Conservation (phyloP, 306 rosid species). For the Carpinus viminea region DNA sequence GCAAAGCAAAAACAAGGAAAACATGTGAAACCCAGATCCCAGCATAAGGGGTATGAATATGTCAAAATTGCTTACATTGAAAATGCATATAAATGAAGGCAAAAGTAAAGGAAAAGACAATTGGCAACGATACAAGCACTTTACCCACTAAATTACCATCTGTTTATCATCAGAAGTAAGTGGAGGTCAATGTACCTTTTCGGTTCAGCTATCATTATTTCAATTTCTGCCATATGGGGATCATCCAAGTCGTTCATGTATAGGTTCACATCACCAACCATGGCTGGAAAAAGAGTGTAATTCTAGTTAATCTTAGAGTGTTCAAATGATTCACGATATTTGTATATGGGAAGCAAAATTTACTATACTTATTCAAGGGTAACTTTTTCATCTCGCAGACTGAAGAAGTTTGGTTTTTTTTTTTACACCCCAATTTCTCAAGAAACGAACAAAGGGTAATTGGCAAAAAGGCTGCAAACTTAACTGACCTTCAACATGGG, state of each 20-base stretch:
- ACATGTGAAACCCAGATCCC: background rate
- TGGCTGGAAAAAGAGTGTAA: conserved; percentile 52
- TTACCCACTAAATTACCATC: conserved; percentile 13
- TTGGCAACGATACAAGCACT: conserved; percentile 3
- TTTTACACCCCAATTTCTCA: background rate
- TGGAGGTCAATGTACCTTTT: conserved; percentile 52
- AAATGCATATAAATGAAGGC: background rate
- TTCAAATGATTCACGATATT: background rate
- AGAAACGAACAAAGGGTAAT: conserved; percentile 4
- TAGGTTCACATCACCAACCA: conserved; percentile 94
- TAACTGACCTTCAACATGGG: conserved; percentile 68
- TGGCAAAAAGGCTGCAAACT: conserved; percentile 1
- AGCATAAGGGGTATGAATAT: background rate
- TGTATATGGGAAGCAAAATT: background rate
- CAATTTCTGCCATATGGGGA: conserved; percentile 79
- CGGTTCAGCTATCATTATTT: conserved; percentile 91
- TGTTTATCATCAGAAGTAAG: conserved; percentile 20
- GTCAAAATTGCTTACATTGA: background rate
- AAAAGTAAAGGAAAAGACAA: conserved; percentile 2
- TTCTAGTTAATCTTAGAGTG: conserved; percentile 22
- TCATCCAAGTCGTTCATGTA: conserved; percentile 80
- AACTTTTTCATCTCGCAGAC: background rate
- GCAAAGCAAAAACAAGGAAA: background rate
- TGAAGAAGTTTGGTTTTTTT: background rate
- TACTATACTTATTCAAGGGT: background rate